A percentile compares a stretch with the other conserved stretches of the same genome.
Evolutionary conservation across 2,329 filamentous ascomycete genomes (phyloP).

Genomic region (Diaporthe capsici): DNA sequence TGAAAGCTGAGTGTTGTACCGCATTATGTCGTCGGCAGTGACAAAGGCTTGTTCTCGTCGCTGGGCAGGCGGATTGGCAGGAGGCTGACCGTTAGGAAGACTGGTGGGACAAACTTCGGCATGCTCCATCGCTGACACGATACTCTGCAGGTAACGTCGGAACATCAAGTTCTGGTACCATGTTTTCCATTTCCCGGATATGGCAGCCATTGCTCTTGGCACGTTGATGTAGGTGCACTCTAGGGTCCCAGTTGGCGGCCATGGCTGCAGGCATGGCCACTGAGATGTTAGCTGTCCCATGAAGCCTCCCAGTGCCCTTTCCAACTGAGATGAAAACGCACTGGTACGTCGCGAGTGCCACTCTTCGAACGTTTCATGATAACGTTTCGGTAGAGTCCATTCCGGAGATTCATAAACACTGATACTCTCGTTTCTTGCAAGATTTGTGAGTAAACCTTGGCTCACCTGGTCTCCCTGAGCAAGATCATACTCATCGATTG

Average conservation of each 20-base stretch:
- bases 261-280: conserved; percentile 19
- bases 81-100: neutral
- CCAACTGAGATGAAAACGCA: neutral
- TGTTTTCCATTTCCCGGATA: conserved; percentile 39
- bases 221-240: conserved; percentile 41
- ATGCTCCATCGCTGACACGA: conserved; percentile 20
- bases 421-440: no score
- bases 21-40: neutral
- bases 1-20: neutral
- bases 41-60: neutral
- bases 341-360: neutral
- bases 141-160: conserved; percentile 44
- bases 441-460: neutral
- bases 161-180: conserved; percentile 49
- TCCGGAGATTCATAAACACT: neutral
- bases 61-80: neutral
- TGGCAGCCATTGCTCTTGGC: conserved; percentile 39
- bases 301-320: neutral
- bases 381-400: neutral
- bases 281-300: neutral
- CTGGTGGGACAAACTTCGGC: neutral
- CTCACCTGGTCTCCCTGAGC: neutral
- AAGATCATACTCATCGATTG: neutral
- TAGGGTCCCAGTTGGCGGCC: neutral
- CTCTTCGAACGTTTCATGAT: neutral